Evolutionary conservation across 345 rosid species (phyloP).

Genomic region (Acer yangbiense): DNA sequence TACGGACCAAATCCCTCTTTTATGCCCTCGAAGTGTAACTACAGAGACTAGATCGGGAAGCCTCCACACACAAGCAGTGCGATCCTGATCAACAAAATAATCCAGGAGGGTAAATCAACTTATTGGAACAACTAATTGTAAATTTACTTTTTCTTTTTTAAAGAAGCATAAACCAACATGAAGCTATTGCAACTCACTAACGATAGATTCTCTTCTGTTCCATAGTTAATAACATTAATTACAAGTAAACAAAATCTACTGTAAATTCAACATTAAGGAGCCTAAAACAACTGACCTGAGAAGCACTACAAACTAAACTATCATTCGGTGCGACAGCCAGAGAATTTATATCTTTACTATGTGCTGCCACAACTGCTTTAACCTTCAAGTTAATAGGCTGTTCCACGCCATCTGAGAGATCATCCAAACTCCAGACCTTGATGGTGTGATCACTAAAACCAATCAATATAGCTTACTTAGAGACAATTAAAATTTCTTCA

Average conservation of each 20-base stretch:
- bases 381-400: slow-evolving; percentile 72
- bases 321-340: slow-evolving; percentile 91
- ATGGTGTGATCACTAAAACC: slow-evolving; percentile 86
- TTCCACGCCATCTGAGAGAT: slow-evolving; percentile 53
- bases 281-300: slow-evolving; percentile 60
- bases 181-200: neutral
- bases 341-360: slow-evolving; percentile 89
- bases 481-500: slow-evolving; percentile 1
- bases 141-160: neutral
- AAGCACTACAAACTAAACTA: slow-evolving; percentile 87
- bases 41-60: slow-evolving; percentile 87
- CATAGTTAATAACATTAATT: neutral
- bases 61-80: slow-evolving; percentile 92
- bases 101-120: slow-evolving; percentile 10
- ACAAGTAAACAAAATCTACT: neutral
- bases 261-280: neutral
- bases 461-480: slow-evolving; percentile 15
- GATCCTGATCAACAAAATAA: slow-evolving; percentile 58
- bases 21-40: slow-evolving; percentile 82
- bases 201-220: slow-evolving; percentile 1
- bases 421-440: slow-evolving; percentile 89
- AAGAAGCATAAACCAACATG: neutral
- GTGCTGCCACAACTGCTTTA: slow-evolving; percentile 93
- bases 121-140: neutral
- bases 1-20: slow-evolving; percentile 94